phyloP scores from a whole-genome alignment of 345 rosid species.

The Eucalyptus pauciflora region DNA sequence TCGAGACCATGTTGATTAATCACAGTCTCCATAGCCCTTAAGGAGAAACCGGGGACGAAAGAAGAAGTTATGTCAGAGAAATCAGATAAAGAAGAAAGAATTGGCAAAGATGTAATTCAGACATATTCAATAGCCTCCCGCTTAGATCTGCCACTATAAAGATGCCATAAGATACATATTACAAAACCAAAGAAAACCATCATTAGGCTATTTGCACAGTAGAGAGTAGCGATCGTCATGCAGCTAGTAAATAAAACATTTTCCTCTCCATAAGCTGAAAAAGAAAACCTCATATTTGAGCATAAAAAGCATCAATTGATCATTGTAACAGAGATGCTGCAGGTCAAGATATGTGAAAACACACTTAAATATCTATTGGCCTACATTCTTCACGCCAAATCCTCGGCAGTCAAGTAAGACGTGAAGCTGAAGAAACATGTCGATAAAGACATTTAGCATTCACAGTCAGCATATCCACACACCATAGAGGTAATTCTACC shows the following conservation, averaged over 20 bases:
- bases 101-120: neutral
- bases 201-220: neutral
- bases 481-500: neutral
- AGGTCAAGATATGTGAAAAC: neutral
- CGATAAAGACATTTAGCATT: neutral
- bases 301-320: neutral
- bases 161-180: neutral
- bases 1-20: conserved; percentile 86
- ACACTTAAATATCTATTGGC: neutral
- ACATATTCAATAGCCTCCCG: neutral
- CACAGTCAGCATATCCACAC: neutral
- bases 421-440: neutral
- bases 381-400: neutral
- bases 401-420: neutral
- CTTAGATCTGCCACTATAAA: neutral
- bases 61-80: neutral
- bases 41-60: neutral
- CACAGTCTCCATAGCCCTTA: conserved; percentile 99
- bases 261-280: neutral
- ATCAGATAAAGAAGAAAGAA: neutral
- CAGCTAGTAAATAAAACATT: neutral
- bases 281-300: neutral
- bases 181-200: neutral
- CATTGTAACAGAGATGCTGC: neutral
- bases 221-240: neutral